phyloP scores from a whole-genome alignment of 2,329 filamentous ascomycete genomes.

The Xylariaceae sp. region DNA sequence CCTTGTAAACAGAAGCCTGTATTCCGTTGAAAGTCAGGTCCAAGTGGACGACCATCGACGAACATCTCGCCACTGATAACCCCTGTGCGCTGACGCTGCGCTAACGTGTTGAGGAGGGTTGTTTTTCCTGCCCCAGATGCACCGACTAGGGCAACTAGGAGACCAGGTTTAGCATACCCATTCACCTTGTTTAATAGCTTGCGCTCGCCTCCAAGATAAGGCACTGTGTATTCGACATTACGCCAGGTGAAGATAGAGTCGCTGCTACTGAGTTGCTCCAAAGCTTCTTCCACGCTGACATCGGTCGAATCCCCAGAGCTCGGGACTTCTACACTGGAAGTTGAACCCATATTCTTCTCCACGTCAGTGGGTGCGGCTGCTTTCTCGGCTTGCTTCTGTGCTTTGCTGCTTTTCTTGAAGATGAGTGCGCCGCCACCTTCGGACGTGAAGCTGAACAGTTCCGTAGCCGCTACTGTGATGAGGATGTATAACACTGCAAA shows the following conservation, averaged over 20 bases:
- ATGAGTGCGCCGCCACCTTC: slow-evolving; percentile 72
- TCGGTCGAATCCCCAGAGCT: slow-evolving; percentile 24
- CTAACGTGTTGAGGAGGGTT: slow-evolving; percentile 77
- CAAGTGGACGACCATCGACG: slow-evolving; percentile 70
- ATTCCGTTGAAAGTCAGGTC: slow-evolving; percentile 69
- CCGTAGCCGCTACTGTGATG: slow-evolving; percentile 73
- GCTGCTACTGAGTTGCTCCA: slow-evolving; percentile 59
- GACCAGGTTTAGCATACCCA: slow-evolving; percentile 80
- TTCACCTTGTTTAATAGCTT: slow-evolving; percentile 72
- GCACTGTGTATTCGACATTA: slow-evolving; percentile 75
- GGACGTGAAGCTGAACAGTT: slow-evolving; percentile 68
- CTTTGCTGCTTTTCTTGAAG: slow-evolving; percentile 72
- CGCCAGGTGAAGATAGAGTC: slow-evolving; percentile 75
- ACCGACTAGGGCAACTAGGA: slow-evolving; percentile 83
- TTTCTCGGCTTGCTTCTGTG: slow-evolving; percentile 60
- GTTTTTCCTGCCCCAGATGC: slow-evolving; percentile 85
- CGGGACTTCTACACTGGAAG: slow-evolving; percentile 37
- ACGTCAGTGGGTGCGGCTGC: slow-evolving; percentile 57
- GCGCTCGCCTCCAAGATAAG: slow-evolving; percentile 66
- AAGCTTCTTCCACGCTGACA: slow-evolving; percentile 42
- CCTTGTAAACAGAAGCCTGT: slow-evolving; percentile 77
- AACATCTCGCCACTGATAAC: slow-evolving; percentile 72
- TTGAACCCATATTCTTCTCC: slow-evolving; percentile 55
- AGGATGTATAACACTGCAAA: slow-evolving; percentile 77
- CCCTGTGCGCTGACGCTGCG: slow-evolving; percentile 73